Conservation (phyloP, 495 filamentous ascomycete species). For the Astrocystis sublimbata region DNA sequence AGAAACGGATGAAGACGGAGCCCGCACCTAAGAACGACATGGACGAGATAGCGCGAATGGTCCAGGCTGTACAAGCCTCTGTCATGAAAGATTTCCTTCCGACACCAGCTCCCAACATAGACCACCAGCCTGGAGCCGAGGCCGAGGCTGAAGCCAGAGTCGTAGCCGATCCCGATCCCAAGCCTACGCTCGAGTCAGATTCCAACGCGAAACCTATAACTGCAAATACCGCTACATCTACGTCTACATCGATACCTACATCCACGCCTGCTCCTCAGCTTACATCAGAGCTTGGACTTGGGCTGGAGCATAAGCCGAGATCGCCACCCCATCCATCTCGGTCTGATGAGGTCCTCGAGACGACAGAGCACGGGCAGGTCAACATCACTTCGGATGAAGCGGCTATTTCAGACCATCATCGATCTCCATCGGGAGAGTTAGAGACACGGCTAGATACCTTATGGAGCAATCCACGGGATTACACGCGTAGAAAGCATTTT, state of each 20-base stretch:
- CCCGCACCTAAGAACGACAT: constrained; percentile 20
- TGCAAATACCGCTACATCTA: not conserved
- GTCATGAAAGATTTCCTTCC: constrained; percentile 33
- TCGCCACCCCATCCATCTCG: not conserved
- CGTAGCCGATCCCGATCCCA: too few relatives aligned
- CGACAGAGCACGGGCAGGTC: constrained; percentile 16
- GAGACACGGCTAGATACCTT: constrained; percentile 29
- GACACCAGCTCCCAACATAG: not conserved
- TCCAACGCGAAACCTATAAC: not conserved
- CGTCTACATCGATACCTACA: not conserved
- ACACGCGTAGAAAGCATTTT: constrained; percentile 35
- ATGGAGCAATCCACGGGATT: constrained; percentile 34
- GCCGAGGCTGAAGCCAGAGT: too few relatives aligned
- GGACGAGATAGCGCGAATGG: constrained; percentile 32
- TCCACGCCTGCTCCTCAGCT: not conserved
- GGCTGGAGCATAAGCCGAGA: constrained; percentile 16
- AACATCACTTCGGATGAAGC: constrained; percentile 20
- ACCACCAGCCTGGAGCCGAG: not conserved
- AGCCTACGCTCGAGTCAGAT: not conserved
- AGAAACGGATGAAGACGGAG: constrained; percentile 42
- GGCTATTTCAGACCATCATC: constrained; percentile 12
- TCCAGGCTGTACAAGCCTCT: constrained; percentile 31
- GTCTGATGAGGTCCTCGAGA: constrained; percentile 19
- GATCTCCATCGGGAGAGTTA: constrained; percentile 18
- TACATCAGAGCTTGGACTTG: not conserved